Base-by-base conservation (phyloP, 2,329 filamentous ascomycete genomes). In the Lecanicillium sp. region DNA sequence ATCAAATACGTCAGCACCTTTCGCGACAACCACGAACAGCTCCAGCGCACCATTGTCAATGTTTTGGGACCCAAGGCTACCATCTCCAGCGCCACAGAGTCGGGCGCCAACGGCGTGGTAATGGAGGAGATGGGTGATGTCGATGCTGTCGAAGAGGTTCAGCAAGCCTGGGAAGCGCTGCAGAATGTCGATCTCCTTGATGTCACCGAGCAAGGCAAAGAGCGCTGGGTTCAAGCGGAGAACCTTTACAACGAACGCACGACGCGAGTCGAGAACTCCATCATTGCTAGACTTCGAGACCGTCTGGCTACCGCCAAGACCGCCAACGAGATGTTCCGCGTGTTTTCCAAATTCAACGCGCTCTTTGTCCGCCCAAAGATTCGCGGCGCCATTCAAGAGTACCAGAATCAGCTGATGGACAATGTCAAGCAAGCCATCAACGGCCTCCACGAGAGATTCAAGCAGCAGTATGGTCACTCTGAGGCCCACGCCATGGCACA, bases 311-410 rank as follows among this genome's bases (percentile, higher is more conserved):
- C 88, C 6, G 90, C 92, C 11, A 96, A 94, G 71, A 95, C 88
- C 45, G 92, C 92, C 29, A 97, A 94, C 57, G 94, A 98, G 64
- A 99, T 98, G 92, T 99, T 99, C 61, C 85, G 94, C 39, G 92
- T 99, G 45, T 98, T 98, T 60, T 97, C 92, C 38, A 97, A 97
- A 59, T 99, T 99, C 75, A 99, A 99, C 58, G 92, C 92, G 2
- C 80, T 99, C 20, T 94, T 99, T 51, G 90, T 99, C 41, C 81
- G 92, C 43, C 92, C 92, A n/a, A 98, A 98, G 72, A 97, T 99
- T 64, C 83, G 92, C 48, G 89, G 94, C 49, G 94, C 92, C 40
- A 98, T 98, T 54, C 86, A 88, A 31, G 90, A 98, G 64, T 98
- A 98, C 58, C 92, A 99, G 61, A 92, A 90, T 4, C 89, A 96